These are phyloP conservation scores for Brassica juncea DNA, from an alignment of 345 rosid species.

Conservation along the genomic window DNA sequence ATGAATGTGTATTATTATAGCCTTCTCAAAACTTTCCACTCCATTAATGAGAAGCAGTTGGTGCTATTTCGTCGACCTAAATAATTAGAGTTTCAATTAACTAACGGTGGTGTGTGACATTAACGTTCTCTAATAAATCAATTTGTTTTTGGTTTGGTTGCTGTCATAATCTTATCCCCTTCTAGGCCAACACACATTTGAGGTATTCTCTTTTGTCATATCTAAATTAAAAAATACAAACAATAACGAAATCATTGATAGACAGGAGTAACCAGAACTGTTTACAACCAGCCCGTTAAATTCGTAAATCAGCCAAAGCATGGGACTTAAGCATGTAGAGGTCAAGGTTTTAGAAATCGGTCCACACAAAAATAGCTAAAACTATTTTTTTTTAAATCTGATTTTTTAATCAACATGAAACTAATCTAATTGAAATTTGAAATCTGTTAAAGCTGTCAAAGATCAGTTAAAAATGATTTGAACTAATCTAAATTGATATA, in stretches of 20 bases:
- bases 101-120: neutral
- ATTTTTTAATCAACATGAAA: no score
- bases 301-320: neutral
- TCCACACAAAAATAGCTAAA: no score
- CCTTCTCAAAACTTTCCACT: neutral
- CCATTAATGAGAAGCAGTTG: neutral
- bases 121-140: neutral
- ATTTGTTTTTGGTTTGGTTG: neutral
- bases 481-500: no score
- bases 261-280: neutral
- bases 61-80: neutral
- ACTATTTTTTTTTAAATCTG: no score
- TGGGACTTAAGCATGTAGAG: neutral
- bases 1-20: neutral
- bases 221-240: neutral
- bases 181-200: neutral
- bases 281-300: neutral
- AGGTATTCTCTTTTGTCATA: neutral
- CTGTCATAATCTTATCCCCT: neutral
- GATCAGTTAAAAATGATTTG: no score
- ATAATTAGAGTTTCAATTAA: neutral
- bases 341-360: no score
- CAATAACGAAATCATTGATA: neutral
- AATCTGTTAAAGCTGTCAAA: no score
- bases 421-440: no score